Conservation (phyloP, 257 asterid species). For the Solanum tarapatanum region DNA sequence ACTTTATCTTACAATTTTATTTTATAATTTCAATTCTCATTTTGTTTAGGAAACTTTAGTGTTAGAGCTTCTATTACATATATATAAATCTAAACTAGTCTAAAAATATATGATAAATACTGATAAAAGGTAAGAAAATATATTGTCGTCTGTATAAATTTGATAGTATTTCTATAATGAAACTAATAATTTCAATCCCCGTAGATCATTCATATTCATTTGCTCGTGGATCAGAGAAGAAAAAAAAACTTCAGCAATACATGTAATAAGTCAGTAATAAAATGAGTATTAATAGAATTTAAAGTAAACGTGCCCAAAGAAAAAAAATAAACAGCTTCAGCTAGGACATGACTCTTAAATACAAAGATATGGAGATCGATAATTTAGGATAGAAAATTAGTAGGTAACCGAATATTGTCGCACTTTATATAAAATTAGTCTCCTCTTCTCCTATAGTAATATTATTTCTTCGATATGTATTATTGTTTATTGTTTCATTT, state of each 20-base stretch:
- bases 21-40: not conserved
- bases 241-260: too few species aligned
- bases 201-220: not conserved
- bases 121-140: not conserved
- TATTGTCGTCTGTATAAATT: rapidly evolving
- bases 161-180: not conserved
- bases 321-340: too few species aligned
- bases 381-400: not conserved
- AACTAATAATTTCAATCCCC: not conserved
- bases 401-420: not conserved
- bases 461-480: not conserved
- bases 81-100: not conserved
- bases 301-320: too few species aligned
- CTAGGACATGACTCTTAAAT: not conserved
- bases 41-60: not conserved
- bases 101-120: not conserved
- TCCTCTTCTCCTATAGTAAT: not conserved
- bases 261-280: too few species aligned
- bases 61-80: not conserved
- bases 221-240: too few species aligned
- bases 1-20: not conserved
- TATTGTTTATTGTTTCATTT: not conserved
- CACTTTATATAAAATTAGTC: not conserved
- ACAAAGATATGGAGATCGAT: not conserved
- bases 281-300: too few species aligned